Base-by-base conservation (phyloP, 2,329 filamentous ascomycete genomes). In the Aureobasidium zeae region DNA sequence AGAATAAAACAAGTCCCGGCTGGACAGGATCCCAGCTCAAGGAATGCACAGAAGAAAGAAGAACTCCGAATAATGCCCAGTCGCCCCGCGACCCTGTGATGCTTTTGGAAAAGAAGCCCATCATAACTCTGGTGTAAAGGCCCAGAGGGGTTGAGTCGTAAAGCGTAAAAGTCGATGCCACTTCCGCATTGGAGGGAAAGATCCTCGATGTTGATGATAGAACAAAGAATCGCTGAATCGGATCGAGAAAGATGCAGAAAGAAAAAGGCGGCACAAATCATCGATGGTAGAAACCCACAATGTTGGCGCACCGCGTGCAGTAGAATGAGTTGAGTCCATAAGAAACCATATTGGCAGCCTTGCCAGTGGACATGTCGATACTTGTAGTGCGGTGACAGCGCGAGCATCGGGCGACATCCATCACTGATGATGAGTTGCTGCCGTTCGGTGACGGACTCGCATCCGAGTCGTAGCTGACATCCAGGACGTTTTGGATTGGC, bases 291-390 rank as follows among this genome's bases (percentile, higher is more conserved):
- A 42, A 52, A 15, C 60, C 60, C n/a, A 62, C 60, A 24, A 62
- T 54, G 29, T 44, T 52, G 25, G 60, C 60, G 45, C 60, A 63
- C 19, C 60, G 52, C 12, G 45, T 53, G 53, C 60, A 63, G 52
- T 63, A 63, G 53, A 57, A 63, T 24, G 55, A 52, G 32, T 63
- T 63, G 13, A 62, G 50, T 8, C 60, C 60, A 32, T 62, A 63
- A 10, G 52, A 50, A 12, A 62, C 47, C 60, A 63, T 63, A 50
- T 60, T 62, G 41, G 50, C 53, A n/a, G 39, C 39, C 34, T 57
- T 55, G n/a, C 58, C 57, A 5, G 57, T 59, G 34, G 52, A 44
- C 16, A 56, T 35, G 37, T 62, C 57, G 32, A 60, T 35, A 51
- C 57, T 60, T 13, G 54, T 51, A 7, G 57, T 57, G 19, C 60